These are phyloP conservation scores for Serendipita sp. DNA, from an alignment of 768 basidiomycete species.

Conservation along the genomic window DNA sequence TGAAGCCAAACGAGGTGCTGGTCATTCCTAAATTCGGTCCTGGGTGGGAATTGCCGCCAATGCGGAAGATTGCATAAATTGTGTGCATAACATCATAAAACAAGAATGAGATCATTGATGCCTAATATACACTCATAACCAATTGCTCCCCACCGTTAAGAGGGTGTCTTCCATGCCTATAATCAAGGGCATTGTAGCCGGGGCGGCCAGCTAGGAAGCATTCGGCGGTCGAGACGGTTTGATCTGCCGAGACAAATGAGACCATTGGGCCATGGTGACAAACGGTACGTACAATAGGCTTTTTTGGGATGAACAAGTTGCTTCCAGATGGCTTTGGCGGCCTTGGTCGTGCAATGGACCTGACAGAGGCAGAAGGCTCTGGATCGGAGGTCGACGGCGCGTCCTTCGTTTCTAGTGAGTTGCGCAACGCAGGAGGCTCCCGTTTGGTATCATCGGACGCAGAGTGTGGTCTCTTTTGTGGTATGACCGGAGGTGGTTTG, in stretches of 20 bases:
- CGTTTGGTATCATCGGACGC: no score
- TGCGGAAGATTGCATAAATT: conserved; percentile 20
- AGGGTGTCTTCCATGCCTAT: no score
- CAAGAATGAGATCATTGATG: no score
- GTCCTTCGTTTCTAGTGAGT: no score
- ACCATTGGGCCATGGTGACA: background rate
- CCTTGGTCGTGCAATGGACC: background rate
- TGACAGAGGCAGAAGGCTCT: background rate
- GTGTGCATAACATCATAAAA: no score
- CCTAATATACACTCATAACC: no score
- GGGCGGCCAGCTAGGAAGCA: background rate
- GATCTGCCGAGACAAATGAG: background rate
- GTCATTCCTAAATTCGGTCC: conserved; percentile 75
- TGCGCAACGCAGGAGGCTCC: no score
- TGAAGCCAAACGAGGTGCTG: conserved; percentile 48
- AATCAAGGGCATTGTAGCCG: background rate
- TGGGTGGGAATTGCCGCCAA: conserved; percentile 74
- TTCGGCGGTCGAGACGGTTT: background rate
- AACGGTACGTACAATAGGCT: conserved; percentile 12
- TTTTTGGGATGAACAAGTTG: conserved; percentile 48
- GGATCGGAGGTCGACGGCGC: background rate
- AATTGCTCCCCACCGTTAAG: no score
- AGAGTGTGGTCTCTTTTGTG: no score
- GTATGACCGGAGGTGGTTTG: no score
- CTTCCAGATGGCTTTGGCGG: background rate